Evolutionary conservation across 1,139 yeast genomes (phyloP), one percentile per base, ranked within the genome.

Genomic region (Lipomyces yarrowii): DNA sequence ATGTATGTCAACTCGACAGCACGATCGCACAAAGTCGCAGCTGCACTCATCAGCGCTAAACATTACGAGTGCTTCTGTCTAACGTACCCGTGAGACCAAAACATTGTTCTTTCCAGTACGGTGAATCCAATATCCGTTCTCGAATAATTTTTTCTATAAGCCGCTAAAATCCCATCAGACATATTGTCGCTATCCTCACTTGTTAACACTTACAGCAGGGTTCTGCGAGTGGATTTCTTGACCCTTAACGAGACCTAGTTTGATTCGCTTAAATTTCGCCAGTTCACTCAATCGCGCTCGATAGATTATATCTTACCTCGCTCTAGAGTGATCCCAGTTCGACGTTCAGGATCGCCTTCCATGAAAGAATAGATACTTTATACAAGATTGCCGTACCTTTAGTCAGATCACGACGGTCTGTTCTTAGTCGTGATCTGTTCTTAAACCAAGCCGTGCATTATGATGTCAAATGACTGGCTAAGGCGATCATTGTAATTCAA

Each of bases 21-120:
- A 77, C 82, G 57, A 81, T 79, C 74, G 82, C 82, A 63, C 80
- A 85, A 67, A 77, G 85, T 74, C 78, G 87, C 82, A 1, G 81
- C 81, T 64, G 48, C 4, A 23, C 32, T 42, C 57, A 23, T 30
- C 10, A 18, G 51, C 18, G 10, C 18, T 42, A 42, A 42, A 15
- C 5, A 8, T 21, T n/a, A 8, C 18, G 10, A 59, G 21, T 11
- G 26, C 35, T 6, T 7, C 26, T n/a, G 39, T 6, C 15, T 8
- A 37, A 33, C 66, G 30, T 51, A 71, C 73, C 74, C 68, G 87
- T 86, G 64, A 90, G 80, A 21, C 85, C 82, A 70, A 83, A 85
- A 64, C 90, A 84, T 67, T 84, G 79, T 71, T 85, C 86, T 69
- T 88, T 87, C 84, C 89, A 89, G 75, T 88, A 90, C 6, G 87